phyloP scores from a whole-genome alignment of 371 early-diverging fungal species.

The Caulochytrium protostelioides region DNA sequence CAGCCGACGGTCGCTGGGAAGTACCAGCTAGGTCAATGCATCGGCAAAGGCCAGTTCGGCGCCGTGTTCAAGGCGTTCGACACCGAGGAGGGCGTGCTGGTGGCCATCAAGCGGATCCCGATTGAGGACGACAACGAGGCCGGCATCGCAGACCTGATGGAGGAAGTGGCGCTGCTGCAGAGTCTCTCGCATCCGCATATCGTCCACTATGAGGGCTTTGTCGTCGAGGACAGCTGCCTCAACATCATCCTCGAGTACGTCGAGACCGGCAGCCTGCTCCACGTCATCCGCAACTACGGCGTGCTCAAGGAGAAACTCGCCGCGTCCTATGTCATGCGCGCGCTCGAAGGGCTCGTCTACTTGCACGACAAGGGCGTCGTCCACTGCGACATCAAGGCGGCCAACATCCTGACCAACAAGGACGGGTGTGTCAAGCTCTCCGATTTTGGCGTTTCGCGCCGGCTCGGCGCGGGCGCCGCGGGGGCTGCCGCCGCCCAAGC shows the following conservation, averaged over 20 bases:
- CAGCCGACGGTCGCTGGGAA: neutral
- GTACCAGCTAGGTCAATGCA: slow-evolving; percentile 12
- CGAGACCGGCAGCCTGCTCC: slow-evolving; percentile 8
- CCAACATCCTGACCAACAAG: slow-evolving; percentile 20
- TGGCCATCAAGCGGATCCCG: slow-evolving; percentile 13
- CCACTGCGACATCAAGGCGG: slow-evolving; percentile 15
- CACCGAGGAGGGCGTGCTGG: slow-evolving; percentile 6
- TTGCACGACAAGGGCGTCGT: slow-evolving; percentile 13
- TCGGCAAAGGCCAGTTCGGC: slow-evolving; percentile 18
- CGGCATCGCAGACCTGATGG: slow-evolving; percentile 10
- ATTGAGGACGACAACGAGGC: slow-evolving; percentile 6
- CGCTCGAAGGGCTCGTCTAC: slow-evolving; percentile 13
- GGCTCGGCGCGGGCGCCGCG: slow-evolving; percentile 3
- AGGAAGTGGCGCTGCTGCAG: slow-evolving; percentile 16
- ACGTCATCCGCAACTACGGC: slow-evolving; percentile 8
- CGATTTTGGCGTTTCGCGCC: slow-evolving; percentile 17
- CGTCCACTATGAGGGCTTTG: slow-evolving; percentile 14
- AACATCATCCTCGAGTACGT: slow-evolving; percentile 40
- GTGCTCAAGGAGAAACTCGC: slow-evolving; percentile 8
- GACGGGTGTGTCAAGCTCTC: slow-evolving; percentile 14
- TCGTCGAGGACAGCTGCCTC: slow-evolving; percentile 37
- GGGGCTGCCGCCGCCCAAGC: neutral
- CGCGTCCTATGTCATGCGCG: slow-evolving; percentile 8
- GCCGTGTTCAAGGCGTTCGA: slow-evolving; percentile 11
- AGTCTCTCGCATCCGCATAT: slow-evolving; percentile 16